Evolutionary conservation across 768 basidiomycete genomes (phyloP).

Genomic region (Boletus eberwhitei): DNA sequence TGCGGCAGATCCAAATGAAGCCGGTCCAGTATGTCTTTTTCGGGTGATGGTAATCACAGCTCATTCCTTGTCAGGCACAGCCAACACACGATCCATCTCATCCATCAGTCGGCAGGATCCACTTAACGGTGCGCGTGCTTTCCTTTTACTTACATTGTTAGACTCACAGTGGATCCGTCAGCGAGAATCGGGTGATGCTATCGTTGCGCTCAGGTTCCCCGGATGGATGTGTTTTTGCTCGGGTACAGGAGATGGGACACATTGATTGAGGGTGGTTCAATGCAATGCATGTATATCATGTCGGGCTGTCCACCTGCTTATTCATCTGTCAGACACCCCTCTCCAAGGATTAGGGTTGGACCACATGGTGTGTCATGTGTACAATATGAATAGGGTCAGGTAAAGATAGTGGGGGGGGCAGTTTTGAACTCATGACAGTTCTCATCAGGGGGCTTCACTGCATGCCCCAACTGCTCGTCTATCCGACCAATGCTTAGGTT

Average conservation of each 20-base stretch:
- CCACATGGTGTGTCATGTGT: no score
- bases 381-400: not conserved
- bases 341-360: no score
- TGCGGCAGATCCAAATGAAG: not conserved
- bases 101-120: not conserved
- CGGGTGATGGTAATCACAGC: not conserved
- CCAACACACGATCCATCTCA: not conserved
- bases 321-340: no score
- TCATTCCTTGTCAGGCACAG: not conserved
- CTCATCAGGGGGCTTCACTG: no score
- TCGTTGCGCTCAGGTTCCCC: not conserved
- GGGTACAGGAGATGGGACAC: not conserved
- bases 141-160: no score
- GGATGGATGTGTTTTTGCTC: conserved; percentile 1
- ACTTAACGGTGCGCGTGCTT: not conserved
- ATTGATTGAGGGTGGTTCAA: not conserved
- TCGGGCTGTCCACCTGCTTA: no score
- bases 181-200: not conserved
- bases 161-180: not conserved
- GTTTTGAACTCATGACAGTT: no score
- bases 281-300: no score
- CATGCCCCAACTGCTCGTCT: no score
- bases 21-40: not conserved
- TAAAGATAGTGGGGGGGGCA: no score
- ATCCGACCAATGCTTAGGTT: no score